Percentiles rank a stretch among this genome's conserved stretches.
Evolutionary conservation across 345 rosid species (phyloP).

Genomic region (Salix koriyanagi): DNA sequence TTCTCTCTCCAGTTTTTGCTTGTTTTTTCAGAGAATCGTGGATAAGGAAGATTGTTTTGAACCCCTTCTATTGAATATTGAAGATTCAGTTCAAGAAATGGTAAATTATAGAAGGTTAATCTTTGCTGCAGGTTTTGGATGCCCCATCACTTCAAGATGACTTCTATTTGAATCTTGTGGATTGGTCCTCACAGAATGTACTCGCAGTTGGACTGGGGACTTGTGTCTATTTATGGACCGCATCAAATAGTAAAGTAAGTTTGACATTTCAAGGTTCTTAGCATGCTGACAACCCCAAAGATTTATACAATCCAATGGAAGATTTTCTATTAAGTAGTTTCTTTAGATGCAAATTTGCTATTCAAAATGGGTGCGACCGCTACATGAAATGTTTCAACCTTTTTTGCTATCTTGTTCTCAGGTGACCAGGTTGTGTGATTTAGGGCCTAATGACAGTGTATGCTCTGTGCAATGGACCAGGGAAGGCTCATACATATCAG

Average conservation of each 20-base stretch:
- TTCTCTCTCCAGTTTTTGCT: not conserved
- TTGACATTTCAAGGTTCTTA: not conserved
- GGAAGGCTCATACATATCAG: conserved; percentile 86
- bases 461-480: conserved; percentile 95
- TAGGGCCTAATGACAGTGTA: conserved; percentile 81
- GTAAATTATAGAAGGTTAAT: not conserved
- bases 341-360: not conserved
- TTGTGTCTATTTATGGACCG: conserved; percentile 94
- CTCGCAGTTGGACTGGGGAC: conserved; percentile 95
- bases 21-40: not conserved
- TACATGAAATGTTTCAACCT: not conserved
- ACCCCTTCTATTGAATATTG: too few relatives aligned
- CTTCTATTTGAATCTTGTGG: conserved; percentile 91
- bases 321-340: not conserved
- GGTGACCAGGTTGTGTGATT: conserved; percentile 93
- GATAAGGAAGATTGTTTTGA: not conserved
- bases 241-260: conserved; percentile 91
- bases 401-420: conserved; percentile 15
- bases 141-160: conserved; percentile 98
- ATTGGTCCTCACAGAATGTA: conserved; percentile 97
- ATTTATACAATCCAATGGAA: not conserved
- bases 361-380: not conserved
- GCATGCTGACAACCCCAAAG: not conserved
- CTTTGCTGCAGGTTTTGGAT: conserved; percentile 76
- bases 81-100: not conserved